These are phyloP conservation scores for Hyphopichia buzzinii DNA, from an alignment of 1,139 yeast genomes.

Conservation along the genomic window DNA sequence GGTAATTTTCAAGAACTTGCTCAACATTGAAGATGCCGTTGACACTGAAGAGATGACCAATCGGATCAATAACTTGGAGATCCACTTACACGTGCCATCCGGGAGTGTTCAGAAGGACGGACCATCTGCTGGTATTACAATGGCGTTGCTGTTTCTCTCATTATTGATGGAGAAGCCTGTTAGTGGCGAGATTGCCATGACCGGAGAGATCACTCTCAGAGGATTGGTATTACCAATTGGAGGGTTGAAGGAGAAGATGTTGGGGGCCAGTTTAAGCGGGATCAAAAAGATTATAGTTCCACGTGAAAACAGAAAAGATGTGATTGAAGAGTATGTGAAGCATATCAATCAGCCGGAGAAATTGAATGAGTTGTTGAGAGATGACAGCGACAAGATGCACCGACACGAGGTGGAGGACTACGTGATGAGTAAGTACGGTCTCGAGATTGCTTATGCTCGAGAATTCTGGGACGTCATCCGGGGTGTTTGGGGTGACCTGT, in stretches of 20 bases:
- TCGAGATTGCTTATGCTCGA: constrained; percentile 62
- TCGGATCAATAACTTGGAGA: constrained; percentile 53
- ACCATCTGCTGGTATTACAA: constrained; percentile 91
- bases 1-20: constrained; percentile 39
- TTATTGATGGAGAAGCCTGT: constrained; percentile 67
- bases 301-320: constrained; percentile 64
- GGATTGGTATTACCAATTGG: constrained; percentile 90
- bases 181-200: constrained; percentile 76
- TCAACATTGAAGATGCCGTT: constrained; percentile 22
- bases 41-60: constrained; percentile 28
- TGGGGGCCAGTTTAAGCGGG: constrained; percentile 77
- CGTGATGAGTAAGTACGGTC: constrained; percentile 50
- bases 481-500: constrained; percentile 61
- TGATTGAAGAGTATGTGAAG: constrained; percentile 56
- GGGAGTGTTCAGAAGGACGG: constrained; percentile 91
- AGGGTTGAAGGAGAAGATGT: constrained; percentile 78
- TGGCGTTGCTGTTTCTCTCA: constrained; percentile 78
- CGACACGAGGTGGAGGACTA: constrained; percentile 47
- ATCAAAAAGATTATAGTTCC: constrained; percentile 67
- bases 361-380: constrained; percentile 37
- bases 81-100: constrained; percentile 86
- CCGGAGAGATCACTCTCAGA: constrained; percentile 87
- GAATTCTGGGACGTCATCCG: constrained; percentile 77
- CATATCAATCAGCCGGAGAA: constrained; percentile 24
- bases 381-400: constrained; percentile 27